phyloP scores from a whole-genome alignment of 108 stramenopile species.

The Cyclotella cryptica region DNA sequence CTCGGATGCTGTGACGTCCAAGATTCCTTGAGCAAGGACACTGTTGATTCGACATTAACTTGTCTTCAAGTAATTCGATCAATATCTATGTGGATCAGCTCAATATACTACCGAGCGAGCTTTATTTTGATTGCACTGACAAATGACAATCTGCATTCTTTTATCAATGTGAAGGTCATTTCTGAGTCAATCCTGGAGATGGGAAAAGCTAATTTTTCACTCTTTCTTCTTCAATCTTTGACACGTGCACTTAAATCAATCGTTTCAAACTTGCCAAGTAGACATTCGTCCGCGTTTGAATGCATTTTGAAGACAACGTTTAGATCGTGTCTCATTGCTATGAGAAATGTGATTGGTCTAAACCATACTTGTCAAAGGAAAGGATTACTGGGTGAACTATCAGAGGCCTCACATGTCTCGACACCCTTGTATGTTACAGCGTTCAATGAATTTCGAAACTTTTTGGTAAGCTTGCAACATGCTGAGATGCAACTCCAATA shows the following conservation, averaged over 20 bases:
- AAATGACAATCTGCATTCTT: not conserved
- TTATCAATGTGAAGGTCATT: constrained; percentile 6
- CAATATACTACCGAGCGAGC: constrained; percentile 29
- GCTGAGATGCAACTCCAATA: not conserved
- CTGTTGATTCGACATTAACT: constrained; percentile 20
- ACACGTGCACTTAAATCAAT: constrained; percentile 29
- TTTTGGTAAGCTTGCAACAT: constrained; percentile 16
- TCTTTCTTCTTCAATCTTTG: constrained; percentile 33
- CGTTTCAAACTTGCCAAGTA: constrained; percentile 14
- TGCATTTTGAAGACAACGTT: constrained; percentile 25
- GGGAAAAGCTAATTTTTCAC: constrained; percentile 11
- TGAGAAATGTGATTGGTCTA: constrained; percentile 20
- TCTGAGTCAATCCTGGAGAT: constrained; percentile 20
- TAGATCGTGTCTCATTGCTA: constrained; percentile 35
- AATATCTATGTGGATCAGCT: constrained; percentile 32
- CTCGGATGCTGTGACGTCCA: constrained; percentile 22
- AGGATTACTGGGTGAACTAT: not conserved
- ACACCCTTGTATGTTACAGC: not conserved
- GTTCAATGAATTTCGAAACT: constrained; percentile 26
- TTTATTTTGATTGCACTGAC: constrained; percentile 8
- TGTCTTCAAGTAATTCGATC: constrained; percentile 30
- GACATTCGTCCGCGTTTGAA: not conserved
- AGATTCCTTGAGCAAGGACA: constrained; percentile 22
- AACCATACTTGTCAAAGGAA: constrained; percentile 11
- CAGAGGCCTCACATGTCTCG: not conserved